Evolutionary conservation across 495 filamentous ascomycete species (phyloP), one percentile per base, ranked within the genome.

Genomic region (Podospora anserina): DNA sequence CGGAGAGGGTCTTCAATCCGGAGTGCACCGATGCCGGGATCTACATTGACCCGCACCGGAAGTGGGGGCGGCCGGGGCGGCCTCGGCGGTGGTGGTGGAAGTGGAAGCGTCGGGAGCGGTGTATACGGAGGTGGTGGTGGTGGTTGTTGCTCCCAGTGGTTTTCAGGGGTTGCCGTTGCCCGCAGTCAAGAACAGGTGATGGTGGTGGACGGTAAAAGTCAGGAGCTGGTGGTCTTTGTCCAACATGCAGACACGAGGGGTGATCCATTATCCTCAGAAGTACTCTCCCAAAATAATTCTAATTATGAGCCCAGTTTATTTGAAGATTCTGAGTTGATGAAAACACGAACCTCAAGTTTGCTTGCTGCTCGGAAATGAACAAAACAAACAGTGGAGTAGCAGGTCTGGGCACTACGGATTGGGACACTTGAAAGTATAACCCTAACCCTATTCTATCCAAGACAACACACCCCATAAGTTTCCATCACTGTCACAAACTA

Each of bases 31-130:
- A 32, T 34, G 28, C 6, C 23, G 55, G 55, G 19, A 19, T 30
- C 16, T 28, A 63, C 30, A 11, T 28, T 28, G 61, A 32, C 30
- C 30, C 61, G 61, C 28, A 32, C 28, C 18, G 61, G 30, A 19
- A 63, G 61, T 49, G 61, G 61, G 61, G 61, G 61, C 61, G 30
- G 61, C 13, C 61, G 55, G n/a, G 55, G 55, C 55, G n/a, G 55
- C 55, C n/a, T 19, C 55, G 55, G 55, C 55, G 55, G 55, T n/a
- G 55, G 55, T 58, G 55, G 55, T 58, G 55, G 55, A 6, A 26
- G 55, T 58, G 55, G 55, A 19, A 58, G 23, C 23, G 55, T n/a
- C 23, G 55, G 55, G 55, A 58, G 13, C 23, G 55, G 55, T 58
- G 55, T 11, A 7, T 58, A 19, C 18, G 55, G 55, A 20, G n/a